Evolutionary conservation across 73 alveolate species (phyloP).

Genomic region (Diophrys sp.): DNA sequence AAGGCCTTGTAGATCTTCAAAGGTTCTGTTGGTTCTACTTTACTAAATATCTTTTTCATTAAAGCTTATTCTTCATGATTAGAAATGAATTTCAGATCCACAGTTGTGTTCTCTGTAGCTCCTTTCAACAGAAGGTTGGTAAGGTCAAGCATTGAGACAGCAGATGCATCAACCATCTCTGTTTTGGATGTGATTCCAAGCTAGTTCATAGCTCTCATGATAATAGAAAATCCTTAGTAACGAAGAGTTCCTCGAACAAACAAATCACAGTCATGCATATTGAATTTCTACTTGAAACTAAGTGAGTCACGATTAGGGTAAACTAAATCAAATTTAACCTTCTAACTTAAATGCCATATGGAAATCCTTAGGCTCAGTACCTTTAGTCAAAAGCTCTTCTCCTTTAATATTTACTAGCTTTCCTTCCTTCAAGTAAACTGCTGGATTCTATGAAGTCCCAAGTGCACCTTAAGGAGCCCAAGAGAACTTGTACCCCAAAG

Average conservation of each 20-base stretch:
- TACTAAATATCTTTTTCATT: background rate
- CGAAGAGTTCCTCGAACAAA: slow-evolving; percentile 81
- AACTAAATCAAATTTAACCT: too few species aligned
- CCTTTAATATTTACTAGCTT: slow-evolving; percentile 43
- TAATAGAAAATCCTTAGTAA: slow-evolving; percentile 61
- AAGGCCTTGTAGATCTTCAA: slow-evolving; percentile 24
- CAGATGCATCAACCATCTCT: slow-evolving; percentile 56
- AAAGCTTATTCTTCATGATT: slow-evolving; percentile 31
- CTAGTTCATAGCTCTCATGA: slow-evolving; percentile 75
- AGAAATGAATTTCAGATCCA: background rate
- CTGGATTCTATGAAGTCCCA: slow-evolving; percentile 64
- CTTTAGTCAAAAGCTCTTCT: slow-evolving; percentile 37
- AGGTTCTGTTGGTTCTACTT: slow-evolving; percentile 1
- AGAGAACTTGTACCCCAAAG: slow-evolving; percentile 76
- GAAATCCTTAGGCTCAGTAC: slow-evolving; percentile 52
- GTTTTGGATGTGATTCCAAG: slow-evolving; percentile 64
- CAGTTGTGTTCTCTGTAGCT: slow-evolving; percentile 6
- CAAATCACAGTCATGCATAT: slow-evolving; percentile 62
- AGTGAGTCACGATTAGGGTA: slow-evolving; percentile 80
- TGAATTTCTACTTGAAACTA: slow-evolving; percentile 52
- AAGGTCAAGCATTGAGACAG: slow-evolving; percentile 46
- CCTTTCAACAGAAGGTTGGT: slow-evolving; percentile 39
- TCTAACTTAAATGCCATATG: slow-evolving; percentile 69
- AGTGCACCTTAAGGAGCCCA: slow-evolving; percentile 87
- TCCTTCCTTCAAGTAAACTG: slow-evolving; percentile 64